Conservation (phyloP, 805 yeast genomes). For the Schizosaccharomyces cryophilus region DNA sequence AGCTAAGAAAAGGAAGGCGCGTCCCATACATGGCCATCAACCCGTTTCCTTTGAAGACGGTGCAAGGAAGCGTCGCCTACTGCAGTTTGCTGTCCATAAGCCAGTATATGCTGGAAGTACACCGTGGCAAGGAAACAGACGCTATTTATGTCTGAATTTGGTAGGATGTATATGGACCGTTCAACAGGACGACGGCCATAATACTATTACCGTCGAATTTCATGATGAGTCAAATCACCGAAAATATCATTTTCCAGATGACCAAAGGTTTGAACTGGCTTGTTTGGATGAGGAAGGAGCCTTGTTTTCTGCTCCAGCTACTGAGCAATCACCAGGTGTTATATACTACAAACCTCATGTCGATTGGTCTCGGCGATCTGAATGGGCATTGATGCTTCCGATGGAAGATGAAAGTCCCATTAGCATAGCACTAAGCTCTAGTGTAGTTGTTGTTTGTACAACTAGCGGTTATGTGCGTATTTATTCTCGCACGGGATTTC, state of each 20-base stretch:
- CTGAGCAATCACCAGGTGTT: conserved; percentile 16
- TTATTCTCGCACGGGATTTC: conserved; percentile 49
- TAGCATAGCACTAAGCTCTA: conserved; percentile 40
- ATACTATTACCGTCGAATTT: conserved; percentile 65
- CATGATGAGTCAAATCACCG: conserved; percentile 52
- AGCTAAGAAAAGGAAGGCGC: conserved; percentile 3
- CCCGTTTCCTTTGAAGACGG: background rate
- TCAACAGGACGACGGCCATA: conserved; percentile 25
- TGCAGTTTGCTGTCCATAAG: conserved; percentile 7
- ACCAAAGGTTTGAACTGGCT: conserved; percentile 46
- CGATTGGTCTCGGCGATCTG: conserved; percentile 14
- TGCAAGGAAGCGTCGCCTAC: background rate
- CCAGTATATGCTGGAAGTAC: conserved; percentile 79
- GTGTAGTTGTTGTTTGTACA: conserved; percentile 43
- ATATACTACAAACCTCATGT: conserved; percentile 49
- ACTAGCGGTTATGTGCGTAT: conserved; percentile 49
- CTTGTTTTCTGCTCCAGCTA: conserved; percentile 29
- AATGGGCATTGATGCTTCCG: conserved; percentile 6
- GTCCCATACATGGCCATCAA: no score
- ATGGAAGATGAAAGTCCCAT: conserved; percentile 26
- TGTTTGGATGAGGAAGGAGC: conserved; percentile 26
- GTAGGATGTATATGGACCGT: conserved; percentile 63
- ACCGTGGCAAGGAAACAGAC: conserved; percentile 46
- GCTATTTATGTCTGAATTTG: conserved; percentile 14
- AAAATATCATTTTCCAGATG: conserved; percentile 70